Percentiles rank a stretch among this genome's conserved stretches.
Evolutionary conservation across 2,329 filamentous ascomycete genomes (phyloP).

Genomic region (Reticulascus tulasneorum): DNA sequence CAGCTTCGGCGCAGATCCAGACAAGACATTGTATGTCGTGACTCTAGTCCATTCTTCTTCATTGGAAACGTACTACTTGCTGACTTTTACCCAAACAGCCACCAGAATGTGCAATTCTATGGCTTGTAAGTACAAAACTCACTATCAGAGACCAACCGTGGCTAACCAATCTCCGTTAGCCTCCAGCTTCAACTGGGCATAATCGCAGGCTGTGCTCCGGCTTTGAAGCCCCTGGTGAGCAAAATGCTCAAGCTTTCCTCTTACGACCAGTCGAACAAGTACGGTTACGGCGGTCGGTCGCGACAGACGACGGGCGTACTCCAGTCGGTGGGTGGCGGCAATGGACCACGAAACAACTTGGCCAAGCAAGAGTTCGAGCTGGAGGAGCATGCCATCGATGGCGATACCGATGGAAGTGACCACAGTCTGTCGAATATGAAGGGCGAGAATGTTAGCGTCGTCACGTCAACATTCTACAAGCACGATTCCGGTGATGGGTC

Average conservation of each 20-base stretch:
- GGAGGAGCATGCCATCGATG: background rate
- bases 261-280: slow-evolving; percentile 5
- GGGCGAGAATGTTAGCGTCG: background rate
- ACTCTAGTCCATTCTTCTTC: no score
- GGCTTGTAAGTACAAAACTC: slow-evolving; percentile 24
- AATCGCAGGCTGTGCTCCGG: slow-evolving; percentile 34
- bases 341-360: no score
- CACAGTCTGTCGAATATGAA: slow-evolving; percentile 2
- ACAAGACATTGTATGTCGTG: slow-evolving; percentile 34
- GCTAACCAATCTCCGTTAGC: slow-evolving; percentile 21
- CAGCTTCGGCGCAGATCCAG: slow-evolving; percentile 20
- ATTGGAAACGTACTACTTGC: no score
- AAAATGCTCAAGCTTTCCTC: slow-evolving; percentile 22
- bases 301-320: background rate
- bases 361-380: slow-evolving; percentile 9
- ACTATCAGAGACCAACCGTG: slow-evolving; percentile 3
- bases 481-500: slow-evolving; percentile 2
- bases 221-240: slow-evolving; percentile 31
- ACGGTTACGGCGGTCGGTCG: slow-evolving; percentile 3
- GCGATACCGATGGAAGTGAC: no score
- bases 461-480: slow-evolving; percentile 3
- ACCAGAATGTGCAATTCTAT: slow-evolving; percentile 25
- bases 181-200: slow-evolving; percentile 37
- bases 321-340: background rate
- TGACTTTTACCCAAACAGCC: no score